Base-by-base conservation (phyloP, 2,329 filamentous ascomycete genomes). In the Botrytis porri region DNA sequence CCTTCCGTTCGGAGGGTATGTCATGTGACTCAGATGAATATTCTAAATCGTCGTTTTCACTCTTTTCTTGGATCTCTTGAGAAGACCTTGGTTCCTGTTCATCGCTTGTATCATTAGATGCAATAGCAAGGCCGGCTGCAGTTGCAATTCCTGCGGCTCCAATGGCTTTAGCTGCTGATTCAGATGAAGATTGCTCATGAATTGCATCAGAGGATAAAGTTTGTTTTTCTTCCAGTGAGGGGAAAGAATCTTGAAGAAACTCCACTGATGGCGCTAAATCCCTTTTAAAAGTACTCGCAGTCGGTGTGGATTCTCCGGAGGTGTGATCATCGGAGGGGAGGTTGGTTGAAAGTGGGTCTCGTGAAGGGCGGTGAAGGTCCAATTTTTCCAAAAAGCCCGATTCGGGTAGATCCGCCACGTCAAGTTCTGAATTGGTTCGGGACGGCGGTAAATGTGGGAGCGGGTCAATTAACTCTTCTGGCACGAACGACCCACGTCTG, bases 261-360 rank as follows among this genome's bases (percentile, higher is more conserved):
- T 73, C 54, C 32, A 51, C 65, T 39, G 64, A 41, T 54, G 62
- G 57, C 62, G 64, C 64, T 74, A 72, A 16, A 84, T 81, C 29
- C 84, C 85, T 7, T 41, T 60, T 72, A 37, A 67, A 69, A 29
- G 70, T 60, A 37, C 51, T 43, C 41, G 90, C 90, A 74, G 89
- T 92, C 1, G 92, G 92, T 1, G 92, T 94, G 0, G 87, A 86
- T 78, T 93, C 88, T 76, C 89, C 84, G 9, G 90, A 93, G 62
- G 85, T 90, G 14, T 89, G 82, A 41, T 86, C 79, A 67, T 90
- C 87, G 32, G 62, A 72, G 43, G 62, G 45, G 70, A 12, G 75
- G 54, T 39, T 80, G 76, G 70, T 78, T 20, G 85, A 81, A 41
- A 87, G 81, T 45, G 75, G 74, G n/a, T 76, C 73, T 37, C 57